Evolutionary conservation across 306 rosid species (phyloP), one percentile per base, ranked within the genome.

Genomic region (Quercus rubra): DNA sequence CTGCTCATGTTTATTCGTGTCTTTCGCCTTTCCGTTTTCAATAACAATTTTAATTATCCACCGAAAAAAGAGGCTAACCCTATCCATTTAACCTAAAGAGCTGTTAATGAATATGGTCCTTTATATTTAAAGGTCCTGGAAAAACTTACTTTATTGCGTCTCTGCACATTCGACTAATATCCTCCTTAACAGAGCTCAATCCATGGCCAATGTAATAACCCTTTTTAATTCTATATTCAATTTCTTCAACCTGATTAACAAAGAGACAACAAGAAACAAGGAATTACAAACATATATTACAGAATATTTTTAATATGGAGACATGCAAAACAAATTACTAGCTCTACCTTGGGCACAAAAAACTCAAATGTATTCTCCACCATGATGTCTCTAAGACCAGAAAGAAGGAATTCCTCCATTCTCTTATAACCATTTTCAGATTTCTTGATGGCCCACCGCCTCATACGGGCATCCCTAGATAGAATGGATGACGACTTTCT

Each of bases 391-490:
- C 86, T 88, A 83, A 96, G 85, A 77, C 93, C 88, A 77, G 94
- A 89, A 83, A 92, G 93, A 76, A 96, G 91, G 84, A 90, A 93
- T 69, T 90, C 98, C 83, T 93, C 97, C 93, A 96, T 91, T 90
- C 90, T 93, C 89, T 88, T 93, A 78, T 89, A 96, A 27, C 99
- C 94, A 86, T 85, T 87, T 87, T 96, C 98, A n/a, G 93, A 89
- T 84, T 93, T 93, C 90, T 96, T 96, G 82, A 96, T 91, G 73
- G 98, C 83, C 97, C 97, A 96, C 31, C 92, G 93, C 77, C 99
- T 93, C 73, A 89, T 91, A 18, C 99, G 99, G 57, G 99, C 99
- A 89, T 96, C 96, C 88, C 97, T 91, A n/a, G 99, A 93, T 77
- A 96, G 81, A 83, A 96, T 96, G 83, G 99, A 93, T 70, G 99